Evolutionary conservation across 768 basidiomycete genomes (phyloP).

Genomic region (Kockovaella imperatae): DNA sequence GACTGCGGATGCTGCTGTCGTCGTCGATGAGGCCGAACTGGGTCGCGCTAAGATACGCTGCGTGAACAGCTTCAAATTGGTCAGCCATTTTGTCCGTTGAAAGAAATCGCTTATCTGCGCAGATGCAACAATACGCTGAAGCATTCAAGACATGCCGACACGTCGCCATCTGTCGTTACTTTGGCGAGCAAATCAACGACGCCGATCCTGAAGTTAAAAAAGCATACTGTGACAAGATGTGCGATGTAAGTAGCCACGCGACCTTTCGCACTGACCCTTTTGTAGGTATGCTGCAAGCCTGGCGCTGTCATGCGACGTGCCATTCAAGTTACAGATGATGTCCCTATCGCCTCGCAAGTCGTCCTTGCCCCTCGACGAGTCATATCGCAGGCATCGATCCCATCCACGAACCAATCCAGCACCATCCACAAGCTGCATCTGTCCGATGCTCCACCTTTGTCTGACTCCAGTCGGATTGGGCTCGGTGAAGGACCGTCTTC

Average conservation of each 20-base stretch:
- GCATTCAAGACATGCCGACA: constrained; percentile 36
- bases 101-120: not conserved
- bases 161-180: constrained; percentile 44
- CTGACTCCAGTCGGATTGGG: no score
- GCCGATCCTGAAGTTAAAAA: constrained; percentile 21
- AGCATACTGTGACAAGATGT: constrained; percentile 43
- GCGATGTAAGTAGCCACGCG: constrained; percentile 39
- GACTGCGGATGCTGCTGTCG: not conserved
- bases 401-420: no score
- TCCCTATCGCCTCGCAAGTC: constrained; percentile 9
- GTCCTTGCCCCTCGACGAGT: not conserved
- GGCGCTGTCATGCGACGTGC: constrained; percentile 12
- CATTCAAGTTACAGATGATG: constrained; percentile 3
- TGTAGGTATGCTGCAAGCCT: constrained; percentile 24
- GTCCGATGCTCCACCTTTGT: no score
- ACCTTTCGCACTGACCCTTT: not conserved
- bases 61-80: constrained; percentile 40
- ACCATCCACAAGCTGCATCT: no score
- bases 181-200: constrained; percentile 43
- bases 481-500: no score
- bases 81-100: constrained; percentile 10
- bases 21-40: constrained; percentile 10
- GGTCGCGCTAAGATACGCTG: constrained; percentile 18
- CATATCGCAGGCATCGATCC: no score
- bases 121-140: constrained; percentile 43